These are phyloP conservation scores for Aspergillus sclerotiicarbonarius DNA, from an alignment of 495 filamentous ascomycete species.

Conservation along the genomic window DNA sequence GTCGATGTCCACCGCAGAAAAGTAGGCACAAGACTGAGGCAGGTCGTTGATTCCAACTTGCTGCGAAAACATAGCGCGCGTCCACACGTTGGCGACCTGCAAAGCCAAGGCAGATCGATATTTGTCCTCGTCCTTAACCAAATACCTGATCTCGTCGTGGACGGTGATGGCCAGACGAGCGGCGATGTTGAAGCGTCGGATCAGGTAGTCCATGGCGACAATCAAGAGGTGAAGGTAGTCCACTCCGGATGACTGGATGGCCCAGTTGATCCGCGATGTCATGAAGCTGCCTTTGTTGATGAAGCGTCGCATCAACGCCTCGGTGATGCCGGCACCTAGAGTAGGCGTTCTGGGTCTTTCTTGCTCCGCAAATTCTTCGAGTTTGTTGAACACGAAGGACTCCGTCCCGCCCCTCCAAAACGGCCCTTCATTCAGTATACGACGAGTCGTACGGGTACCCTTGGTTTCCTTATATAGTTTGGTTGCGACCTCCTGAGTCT, in stretches of 20 bases:
- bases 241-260: slow-evolving; percentile 94
- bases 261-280: slow-evolving; percentile 98
- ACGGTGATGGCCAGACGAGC: slow-evolving; percentile 91
- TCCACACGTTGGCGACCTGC: slow-evolving; percentile 95
- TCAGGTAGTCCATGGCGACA: slow-evolving; percentile 90
- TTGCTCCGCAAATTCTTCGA: slow-evolving; percentile 96
- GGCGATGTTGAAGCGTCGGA: slow-evolving; percentile 76
- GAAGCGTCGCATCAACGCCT: slow-evolving; percentile 83
- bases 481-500: slow-evolving; percentile 71
- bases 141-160: slow-evolving; percentile 95
- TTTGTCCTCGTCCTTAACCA: slow-evolving; percentile 80
- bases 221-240: slow-evolving; percentile 97
- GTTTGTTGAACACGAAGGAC: slow-evolving; percentile 94
- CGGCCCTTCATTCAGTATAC: slow-evolving; percentile 62
- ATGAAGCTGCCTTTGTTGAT: slow-evolving; percentile 90
- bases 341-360: slow-evolving; percentile 88
- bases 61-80: slow-evolving; percentile 91
- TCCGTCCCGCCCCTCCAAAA: slow-evolving; percentile 99
- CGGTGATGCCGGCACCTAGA: slow-evolving; percentile 94
- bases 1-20: slow-evolving; percentile 93
- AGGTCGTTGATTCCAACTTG: slow-evolving; percentile 96
- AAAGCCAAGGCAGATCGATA: slow-evolving; percentile 88
- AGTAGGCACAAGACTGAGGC: slow-evolving; percentile 90
- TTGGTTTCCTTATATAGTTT: slow-evolving; percentile 89
- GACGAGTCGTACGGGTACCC: slow-evolving; percentile 71